phyloP scores from a whole-genome alignment of 1,284 basidiomycete species.

The Coniferiporia weirii region DNA sequence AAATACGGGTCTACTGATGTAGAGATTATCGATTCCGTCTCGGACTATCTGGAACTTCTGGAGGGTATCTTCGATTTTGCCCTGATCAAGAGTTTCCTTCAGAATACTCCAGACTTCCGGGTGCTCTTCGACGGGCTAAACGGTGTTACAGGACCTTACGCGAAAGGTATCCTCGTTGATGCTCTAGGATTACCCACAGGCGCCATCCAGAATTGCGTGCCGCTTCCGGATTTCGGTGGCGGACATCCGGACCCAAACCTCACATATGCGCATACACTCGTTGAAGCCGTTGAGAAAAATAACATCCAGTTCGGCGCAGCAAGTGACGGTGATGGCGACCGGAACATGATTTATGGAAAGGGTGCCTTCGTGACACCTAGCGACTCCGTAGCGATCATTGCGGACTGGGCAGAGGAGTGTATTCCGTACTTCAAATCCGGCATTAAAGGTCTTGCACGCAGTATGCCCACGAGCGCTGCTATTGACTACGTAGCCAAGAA shows the following conservation, averaged over 20 bases:
- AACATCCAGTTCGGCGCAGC: conserved; percentile 94
- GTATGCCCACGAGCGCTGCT: conserved; percentile 96
- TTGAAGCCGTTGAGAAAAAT: conserved; percentile 85
- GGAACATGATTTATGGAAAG: conserved; percentile 99
- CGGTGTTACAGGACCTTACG: conserved; percentile 98
- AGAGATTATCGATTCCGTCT: conserved; percentile 91
- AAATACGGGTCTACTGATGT: conserved; percentile 82
- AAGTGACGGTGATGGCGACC: conserved; percentile 94
- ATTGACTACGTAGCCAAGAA: conserved; percentile 96
- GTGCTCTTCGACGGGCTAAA: conserved; percentile 96
- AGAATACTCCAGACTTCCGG: conserved; percentile 62
- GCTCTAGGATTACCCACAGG: conserved; percentile 76
- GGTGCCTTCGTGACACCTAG: conserved; percentile 97
- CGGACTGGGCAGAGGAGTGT: conserved; percentile 87
- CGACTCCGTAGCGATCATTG: conserved; percentile 98
- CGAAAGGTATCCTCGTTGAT: conserved; percentile 82
- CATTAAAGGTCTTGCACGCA: conserved; percentile 91
- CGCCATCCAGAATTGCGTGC: conserved; percentile 88
- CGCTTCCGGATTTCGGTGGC: conserved; percentile 93
- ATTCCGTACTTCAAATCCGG: conserved; percentile 97
- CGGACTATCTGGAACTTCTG: conserved; percentile 83
- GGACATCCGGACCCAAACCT: conserved; percentile 98
- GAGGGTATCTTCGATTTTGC: conserved; percentile 93
- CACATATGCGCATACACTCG: conserved; percentile 94
- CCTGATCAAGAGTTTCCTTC: conserved; percentile 88